Evolutionary conservation across 1,139 yeast genomes (phyloP), one percentile per base, ranked within the genome.

Genomic region (Taphrina betulina): DNA sequence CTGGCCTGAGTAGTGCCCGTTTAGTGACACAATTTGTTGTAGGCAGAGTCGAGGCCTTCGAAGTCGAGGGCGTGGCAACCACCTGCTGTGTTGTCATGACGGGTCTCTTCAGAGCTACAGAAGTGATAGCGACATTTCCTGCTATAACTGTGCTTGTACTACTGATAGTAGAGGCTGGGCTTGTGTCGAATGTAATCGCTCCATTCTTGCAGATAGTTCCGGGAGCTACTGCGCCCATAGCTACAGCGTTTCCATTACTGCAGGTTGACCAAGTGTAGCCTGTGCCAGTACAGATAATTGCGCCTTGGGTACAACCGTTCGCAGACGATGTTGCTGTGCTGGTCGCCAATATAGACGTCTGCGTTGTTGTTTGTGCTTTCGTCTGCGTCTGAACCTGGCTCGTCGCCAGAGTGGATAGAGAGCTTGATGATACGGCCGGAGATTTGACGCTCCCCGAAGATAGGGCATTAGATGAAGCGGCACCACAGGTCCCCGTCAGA

Each of bases 171-270:
- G 14, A 16, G 41, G 4, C 14, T 20, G 22, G 5, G 28, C 38
- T 16, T 16, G 40, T 16, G 28, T 41, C 46, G 10, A 40, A 14
- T 7, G 40, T 17, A 24, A 50, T 50, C 20, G 24, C 37, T 5
- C 57, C 57, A 3, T 26, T 24, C 12, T 22, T 22, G 38, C 57
- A 52, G 33, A 44, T 42, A 22, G 57, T 52, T 4, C 57, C 57
- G 12, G 57, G 57, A n/a, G 57, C 57, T 10, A 52, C 57, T 10
- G 44, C 14, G n/a, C 57, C 57, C 57, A 52, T 52, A 12, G 37
- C 26, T 7, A 52, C 35, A 5, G 28, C 20, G 3, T 5, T 20
- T 4, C 51, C 57, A 43, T 24, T 35, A 10, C 35, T 16, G 19
- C 57, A 52, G 8, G 17, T 24, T 3, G 50, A 19, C 57, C 57